Evolutionary conservation across 2,329 filamentous ascomycete species (phyloP), one percentile per base, ranked within the genome.

Genomic region (Diplodia scrobiculata): DNA sequence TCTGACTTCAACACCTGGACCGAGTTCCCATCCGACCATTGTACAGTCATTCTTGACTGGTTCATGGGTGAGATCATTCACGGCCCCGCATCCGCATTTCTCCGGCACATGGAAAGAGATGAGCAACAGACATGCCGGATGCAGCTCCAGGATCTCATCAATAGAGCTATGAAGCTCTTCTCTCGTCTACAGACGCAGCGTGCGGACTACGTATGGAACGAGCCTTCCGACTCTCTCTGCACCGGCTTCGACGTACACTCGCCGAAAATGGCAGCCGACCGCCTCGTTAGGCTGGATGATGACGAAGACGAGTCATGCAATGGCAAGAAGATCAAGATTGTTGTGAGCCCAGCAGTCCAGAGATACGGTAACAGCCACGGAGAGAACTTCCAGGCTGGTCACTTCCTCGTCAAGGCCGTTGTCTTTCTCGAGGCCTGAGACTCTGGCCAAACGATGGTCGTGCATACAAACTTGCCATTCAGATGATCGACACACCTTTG

Each of bases 41-140:
- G 21, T 21, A 1, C 21, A 21, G 21, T 21, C 21, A 21, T 21
- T 21, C 21, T 21, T 21, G 21, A 21, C 21, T 21, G 21, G 21
- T 21, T 21, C 21, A 21, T 21, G 21, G 21, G 21, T 21, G 21
- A 21, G 21, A 21, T 21, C 21, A 21, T 21, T 21, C 34, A 11
- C 14, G 36, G 17, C 17, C 1, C 7, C 2, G 38, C 38, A 45
- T n/a, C 14, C 3, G 1, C 7, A 3, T 45, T 45, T 17, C 4
- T 45, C 5, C 38, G 17, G 1, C 0, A 7, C 0, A 45, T 45
- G 38, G 38, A 3, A n/a, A 1, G 1, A 3, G 9, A 7, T 2
- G 38, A 45, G 7, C 1, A n/a, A 0, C 14, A n/a, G 4, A 45
- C 0, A 5, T 45, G 17, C 2, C 0, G 2, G 2, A 7, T 7